Evolutionary conservation across 1,284 basidiomycete genomes (phyloP), one percentile per base, ranked within the genome.

Genomic region (Moniliophthora roreri): DNA sequence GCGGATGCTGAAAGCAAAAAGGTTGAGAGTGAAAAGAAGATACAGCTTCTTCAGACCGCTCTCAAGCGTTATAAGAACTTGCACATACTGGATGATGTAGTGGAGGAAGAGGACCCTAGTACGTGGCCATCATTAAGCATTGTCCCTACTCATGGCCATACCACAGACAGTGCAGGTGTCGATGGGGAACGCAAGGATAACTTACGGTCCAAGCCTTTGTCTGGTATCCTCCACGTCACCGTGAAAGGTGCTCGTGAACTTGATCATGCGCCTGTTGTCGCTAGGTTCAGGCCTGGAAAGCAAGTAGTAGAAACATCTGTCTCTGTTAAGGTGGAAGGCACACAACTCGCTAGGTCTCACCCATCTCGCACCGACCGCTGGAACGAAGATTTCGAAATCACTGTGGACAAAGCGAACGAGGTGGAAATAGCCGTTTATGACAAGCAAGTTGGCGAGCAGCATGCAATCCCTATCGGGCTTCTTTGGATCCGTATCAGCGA

Each of bases 341-440:
- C 91, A 18, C 92, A 95, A 61, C 83, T 93, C 6, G 95, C 93
- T 7, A 86, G 90, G 53, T 96, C 96, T 0, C 94, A 97, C 65
- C 90, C 93, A 6, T 90, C 93, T 18, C 87, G 95, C 58, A 96
- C 89, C 45, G 97, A 99, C 71, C 86, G 91, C 46, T 99, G 97
- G 97, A 92, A 94, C 69, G 96, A 99, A 71, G 91, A 94, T 56
- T 98, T 99, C 59, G 93, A 97, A 70, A 93, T 99, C 57, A 82
- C 89, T 1, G 92, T 99, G 48, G 96, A 98, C 75, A 98, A 98
- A 70, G 95, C 95, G 34, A 98, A 96, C 69, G 97, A 99, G 78
- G 91, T 98, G 51, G 97, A 99, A 72, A 87, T 99, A 46, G 93
- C 94, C 13, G 85, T 99, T 23, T 97, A 95, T 64, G 97, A 99